Conservation (phyloP, 2,329 filamentous ascomycete genomes). For the Anisogramma anomala region DNA sequence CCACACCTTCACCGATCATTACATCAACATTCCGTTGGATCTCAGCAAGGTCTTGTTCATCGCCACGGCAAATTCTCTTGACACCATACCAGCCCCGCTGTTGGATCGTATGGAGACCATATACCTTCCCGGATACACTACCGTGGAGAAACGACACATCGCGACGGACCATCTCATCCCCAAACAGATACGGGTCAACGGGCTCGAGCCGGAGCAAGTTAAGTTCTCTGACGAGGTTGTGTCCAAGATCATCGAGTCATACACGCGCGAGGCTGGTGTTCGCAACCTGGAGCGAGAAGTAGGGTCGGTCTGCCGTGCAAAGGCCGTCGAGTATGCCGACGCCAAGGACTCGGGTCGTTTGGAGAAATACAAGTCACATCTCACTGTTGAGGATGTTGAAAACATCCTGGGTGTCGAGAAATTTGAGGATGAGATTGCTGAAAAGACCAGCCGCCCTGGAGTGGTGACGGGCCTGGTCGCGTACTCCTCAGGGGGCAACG, state of each 20-base stretch:
- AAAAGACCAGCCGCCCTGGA: conserved; percentile 70
- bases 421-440: conserved; percentile 91
- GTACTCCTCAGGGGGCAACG: conserved; percentile 84
- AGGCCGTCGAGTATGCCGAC: conserved; percentile 90
- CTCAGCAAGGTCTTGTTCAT: conserved; percentile 96
- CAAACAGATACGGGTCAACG: conserved; percentile 88
- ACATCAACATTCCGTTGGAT: conserved; percentile 90
- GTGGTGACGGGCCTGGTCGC: conserved; percentile 94
- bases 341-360: conserved; percentile 63
- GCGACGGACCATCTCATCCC: conserved; percentile 87
- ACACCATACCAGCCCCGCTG: conserved; percentile 88
- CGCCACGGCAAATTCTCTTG: conserved; percentile 86
- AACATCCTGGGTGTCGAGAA: conserved; percentile 84
- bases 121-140: conserved; percentile 86
- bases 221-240: conserved; percentile 71
- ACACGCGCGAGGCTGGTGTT: conserved; percentile 92
- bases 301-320: conserved; percentile 84
- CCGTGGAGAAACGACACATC: conserved; percentile 92
- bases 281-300: conserved; percentile 94
- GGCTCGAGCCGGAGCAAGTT: conserved; percentile 65
- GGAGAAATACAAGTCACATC: conserved; percentile 58
- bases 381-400: conserved; percentile 74
- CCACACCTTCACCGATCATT: conserved; percentile 87
- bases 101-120: conserved; percentile 97
- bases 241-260: conserved; percentile 89